These are phyloP conservation scores for Pichia phayaonensis DNA, from an alignment of 805 yeast genomes.

Conservation along the genomic window DNA sequence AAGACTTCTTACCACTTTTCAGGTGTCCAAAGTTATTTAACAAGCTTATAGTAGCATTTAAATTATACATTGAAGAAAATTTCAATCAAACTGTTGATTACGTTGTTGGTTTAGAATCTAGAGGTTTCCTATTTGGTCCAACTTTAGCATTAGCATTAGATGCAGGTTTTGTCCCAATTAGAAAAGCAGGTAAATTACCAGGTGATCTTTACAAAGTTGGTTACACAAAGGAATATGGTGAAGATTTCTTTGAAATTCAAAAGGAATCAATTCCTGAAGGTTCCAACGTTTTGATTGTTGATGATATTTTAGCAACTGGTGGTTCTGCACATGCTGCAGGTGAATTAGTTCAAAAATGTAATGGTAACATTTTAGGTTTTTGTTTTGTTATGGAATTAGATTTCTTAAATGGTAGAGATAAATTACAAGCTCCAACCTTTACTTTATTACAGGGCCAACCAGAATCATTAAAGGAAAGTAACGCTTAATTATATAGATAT, in stretches of 20 bases:
- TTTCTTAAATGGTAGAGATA: slow-evolving; percentile 89
- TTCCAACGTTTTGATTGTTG: slow-evolving; percentile 78
- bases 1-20: slow-evolving; percentile 94
- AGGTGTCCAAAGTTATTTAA: slow-evolving; percentile 73
- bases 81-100: slow-evolving; percentile 63
- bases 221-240: slow-evolving; percentile 88
- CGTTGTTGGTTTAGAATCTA: slow-evolving; percentile 89
- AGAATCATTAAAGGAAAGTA: slow-evolving; percentile 34
- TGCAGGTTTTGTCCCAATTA: slow-evolving; percentile 90
- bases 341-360: slow-evolving; percentile 58
- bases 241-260: slow-evolving; percentile 85
- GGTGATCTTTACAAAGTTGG: slow-evolving; percentile 69
- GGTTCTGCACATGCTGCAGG: slow-evolving; percentile 96
- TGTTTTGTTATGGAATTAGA: slow-evolving; percentile 90
- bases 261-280: slow-evolving; percentile 71
- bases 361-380: slow-evolving; percentile 72
- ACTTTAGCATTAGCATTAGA: slow-evolving; percentile 82
- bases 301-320: slow-evolving; percentile 97
- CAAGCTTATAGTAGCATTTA: slow-evolving; percentile 73
- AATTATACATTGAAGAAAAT: slow-evolving; percentile 54
- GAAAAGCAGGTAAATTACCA: slow-evolving; percentile 94
- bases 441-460: slow-evolving; percentile 81
- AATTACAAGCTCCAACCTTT: slow-evolving; percentile 77
- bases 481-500: neutral
- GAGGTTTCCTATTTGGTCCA: slow-evolving; percentile 97